Base-by-base conservation (phyloP, 768 basidiomycete genomes). In the Psilocybe tampanensis region DNA sequence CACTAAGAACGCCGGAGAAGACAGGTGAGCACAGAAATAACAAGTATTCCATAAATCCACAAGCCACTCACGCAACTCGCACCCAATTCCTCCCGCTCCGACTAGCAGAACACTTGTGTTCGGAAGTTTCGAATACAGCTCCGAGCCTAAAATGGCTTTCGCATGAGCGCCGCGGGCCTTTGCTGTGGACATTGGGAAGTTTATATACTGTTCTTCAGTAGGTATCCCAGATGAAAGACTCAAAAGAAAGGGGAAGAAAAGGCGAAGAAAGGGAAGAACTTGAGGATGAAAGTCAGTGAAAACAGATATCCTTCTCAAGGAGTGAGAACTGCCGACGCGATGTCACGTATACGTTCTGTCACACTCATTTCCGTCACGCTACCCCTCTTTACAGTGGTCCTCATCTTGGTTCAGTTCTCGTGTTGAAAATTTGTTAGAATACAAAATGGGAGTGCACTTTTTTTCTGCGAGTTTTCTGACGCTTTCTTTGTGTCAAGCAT, bases 31-130 rank as follows among this genome's bases (percentile, higher is more conserved):
- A 33, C 47, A n/a, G 36, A 3, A 39, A 15, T 39, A 39, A 4
- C 36, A 39, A 24, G 21, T 50, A 33, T 7, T 39, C 12, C 32
- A 42, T 6, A 47, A 23, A 19, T 11, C 18, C 32, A 22, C 18
- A 12, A 23, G 22, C 29, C 32, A 80, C 86, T 64, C 70, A 95
- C 95, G 70, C 3, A 99, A 83, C 76, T 99, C 97, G 66, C 96
- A 99, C 8, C 97, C 97, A 67, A 98, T 98, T 0, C 96, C 96
- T 44, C 95, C 95, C 42, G 94, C 94, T 24, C 97, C 97, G 29
- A 99, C 96, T 23, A 98, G 78, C 60, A 99, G 77, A 22, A 97
- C 88, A 56, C 77, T 87, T 6, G 86, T 88, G 42, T 80, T 71
- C 3, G 84, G 76, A 3, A 93, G 76, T 55, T 81, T 80, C 21